Base-by-base conservation (phyloP, 176 grass and related monocot genomes). In the Bromus sterilis region DNA sequence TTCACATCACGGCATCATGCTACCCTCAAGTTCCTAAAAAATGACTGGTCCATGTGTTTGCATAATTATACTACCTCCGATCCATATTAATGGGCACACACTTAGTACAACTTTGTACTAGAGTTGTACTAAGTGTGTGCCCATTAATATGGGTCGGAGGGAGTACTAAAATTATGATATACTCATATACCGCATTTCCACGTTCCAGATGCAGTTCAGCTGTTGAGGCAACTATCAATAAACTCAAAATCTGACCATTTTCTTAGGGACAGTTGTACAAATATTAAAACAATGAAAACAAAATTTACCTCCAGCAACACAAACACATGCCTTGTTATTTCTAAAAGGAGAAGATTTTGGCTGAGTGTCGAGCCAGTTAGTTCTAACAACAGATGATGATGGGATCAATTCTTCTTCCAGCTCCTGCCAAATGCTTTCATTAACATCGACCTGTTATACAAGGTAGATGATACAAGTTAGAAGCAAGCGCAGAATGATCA, bases 361-460 rank as follows among this genome's bases (percentile, higher is more conserved):
- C 28, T 91, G 94, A 59, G 83, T 83, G 87, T 99, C 96, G 33
- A 99, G 87, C 96, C 96, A 99, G 77, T 99, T 99, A 55, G 93
- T 91, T 91, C 87, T 93, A 40, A 87, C 66, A 78, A 88, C 55
- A 76, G 92, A 89, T 77, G 80, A 92, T 58, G 91, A 85, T 73
- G 95, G 96, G 90, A 95, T 94, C 90, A 99, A 81, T 91, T 95
- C 93, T 95, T 93, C 96, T 73, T 99, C 96, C 84, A 99, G 90
- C 21, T 86, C 91, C 73, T 91, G 92, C 96, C 96, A 99, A 75
- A 86, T 83, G 72, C 87, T 93, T 91, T 95, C 96, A 48, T 82
- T 91, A 84, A 95, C 80, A 43, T 82, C 48, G 89, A 95, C 89
- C 96, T 99, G 87, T 21, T 66, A 80, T 49, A 83, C 35, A 69